These are phyloP conservation scores for Serendipita sp. DNA, from an alignment of 768 basidiomycete species.

Conservation along the genomic window DNA sequence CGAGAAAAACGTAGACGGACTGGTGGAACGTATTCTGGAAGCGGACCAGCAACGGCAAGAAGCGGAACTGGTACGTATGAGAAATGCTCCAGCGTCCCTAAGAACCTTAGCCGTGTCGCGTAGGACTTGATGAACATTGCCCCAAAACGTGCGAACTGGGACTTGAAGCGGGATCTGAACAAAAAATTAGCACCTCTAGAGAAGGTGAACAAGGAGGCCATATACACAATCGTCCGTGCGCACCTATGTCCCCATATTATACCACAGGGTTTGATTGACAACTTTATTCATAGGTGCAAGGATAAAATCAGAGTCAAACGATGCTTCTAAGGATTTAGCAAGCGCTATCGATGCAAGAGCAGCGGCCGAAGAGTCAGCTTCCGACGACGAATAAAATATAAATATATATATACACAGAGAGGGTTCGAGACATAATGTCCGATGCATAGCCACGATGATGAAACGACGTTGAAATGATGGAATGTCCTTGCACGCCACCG, in stretches of 20 bases:
- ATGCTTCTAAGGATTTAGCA: constrained; percentile 42
- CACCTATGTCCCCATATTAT: constrained; percentile 10
- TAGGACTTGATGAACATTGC: constrained; percentile 95
- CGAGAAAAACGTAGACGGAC: constrained; percentile 66
- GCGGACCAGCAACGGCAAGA: constrained; percentile 75
- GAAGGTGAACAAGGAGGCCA: constrained; percentile 77
- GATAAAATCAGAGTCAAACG: constrained; percentile 19
- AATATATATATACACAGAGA: not conserved
- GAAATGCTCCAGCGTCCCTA: not conserved
- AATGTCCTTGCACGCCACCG: not conserved
- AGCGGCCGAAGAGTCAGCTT: not conserved
- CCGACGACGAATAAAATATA: not conserved
- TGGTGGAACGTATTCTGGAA: constrained; percentile 68
- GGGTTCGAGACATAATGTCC: not conserved
- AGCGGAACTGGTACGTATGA: constrained; percentile 63
- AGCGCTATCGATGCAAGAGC: constrained; percentile 61
- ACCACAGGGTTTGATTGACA: not conserved
- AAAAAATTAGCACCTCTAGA: constrained; percentile 82
- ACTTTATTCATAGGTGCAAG: constrained; percentile 43
- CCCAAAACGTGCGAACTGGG: constrained; percentile 93
- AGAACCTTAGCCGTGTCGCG: not conserved
- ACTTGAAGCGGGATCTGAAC: constrained; percentile 84
- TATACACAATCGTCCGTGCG: constrained; percentile 85
- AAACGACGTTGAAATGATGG: not conserved
- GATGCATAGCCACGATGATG: not conserved